These are phyloP conservation scores for Tetrahymena thermophila DNA, from an alignment of 73 alveolate genomes.

Conservation along the genomic window DNA sequence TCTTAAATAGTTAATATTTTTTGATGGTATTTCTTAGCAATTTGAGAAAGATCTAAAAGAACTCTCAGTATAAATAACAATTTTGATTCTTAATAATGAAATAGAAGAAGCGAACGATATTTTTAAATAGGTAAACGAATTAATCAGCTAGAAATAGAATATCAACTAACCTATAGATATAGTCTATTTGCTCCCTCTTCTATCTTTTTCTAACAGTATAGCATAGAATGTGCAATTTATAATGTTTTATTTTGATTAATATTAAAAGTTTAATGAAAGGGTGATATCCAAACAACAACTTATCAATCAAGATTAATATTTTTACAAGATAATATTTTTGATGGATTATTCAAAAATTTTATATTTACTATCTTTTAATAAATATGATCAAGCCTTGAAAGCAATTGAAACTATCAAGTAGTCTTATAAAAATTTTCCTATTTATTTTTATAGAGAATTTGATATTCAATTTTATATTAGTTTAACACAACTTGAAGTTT, in stretches of 20 bases:
- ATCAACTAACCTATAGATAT: neutral
- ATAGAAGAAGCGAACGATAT: neutral
- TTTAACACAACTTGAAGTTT: neutral
- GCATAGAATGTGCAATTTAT: neutral
- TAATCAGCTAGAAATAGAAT: neutral
- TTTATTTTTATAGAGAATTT: neutral
- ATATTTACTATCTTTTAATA: neutral
- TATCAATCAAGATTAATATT: neutral
- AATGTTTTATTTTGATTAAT: neutral
- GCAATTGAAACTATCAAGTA: neutral
- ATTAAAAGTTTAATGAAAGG: neutral
- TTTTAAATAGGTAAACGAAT: neutral
- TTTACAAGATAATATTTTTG: neutral
- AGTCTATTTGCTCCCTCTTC: neutral
- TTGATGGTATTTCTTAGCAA: neutral
- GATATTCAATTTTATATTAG: neutral
- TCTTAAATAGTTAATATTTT: neutral
- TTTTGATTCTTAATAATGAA: neutral
- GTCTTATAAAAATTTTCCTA: neutral
- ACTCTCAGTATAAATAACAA: neutral
- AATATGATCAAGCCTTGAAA: neutral
- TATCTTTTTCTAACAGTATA: neutral
- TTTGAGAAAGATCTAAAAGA: neutral
- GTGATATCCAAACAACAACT: neutral
- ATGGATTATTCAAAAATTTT: neutral